Evolutionary conservation across 176 grass and related monocot species (phyloP).

Genomic region (Avena eriantha): DNA sequence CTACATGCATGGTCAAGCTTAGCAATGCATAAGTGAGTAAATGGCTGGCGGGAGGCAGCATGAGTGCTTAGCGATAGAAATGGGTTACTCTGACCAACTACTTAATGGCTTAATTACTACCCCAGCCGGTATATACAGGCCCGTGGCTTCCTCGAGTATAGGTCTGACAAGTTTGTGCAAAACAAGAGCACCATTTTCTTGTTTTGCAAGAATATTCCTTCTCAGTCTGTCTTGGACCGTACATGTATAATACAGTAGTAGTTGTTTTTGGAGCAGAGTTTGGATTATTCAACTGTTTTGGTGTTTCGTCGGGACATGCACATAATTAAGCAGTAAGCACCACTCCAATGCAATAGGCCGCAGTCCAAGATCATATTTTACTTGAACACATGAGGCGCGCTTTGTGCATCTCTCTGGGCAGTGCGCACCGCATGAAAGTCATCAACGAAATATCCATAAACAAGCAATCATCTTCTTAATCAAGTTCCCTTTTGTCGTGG

Average conservation of each 20-base stretch:
- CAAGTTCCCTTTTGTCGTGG: not conserved
- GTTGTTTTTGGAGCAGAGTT: too few relatives aligned
- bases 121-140: not conserved
- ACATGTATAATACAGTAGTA: not conserved
- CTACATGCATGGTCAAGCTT: too few relatives aligned
- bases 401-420: not conserved
- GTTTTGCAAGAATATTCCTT: not conserved
- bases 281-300: not conserved
- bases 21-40: not conserved
- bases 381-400: not conserved
- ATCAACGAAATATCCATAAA: constrained; percentile 45
- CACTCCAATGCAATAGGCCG: constrained; percentile 4
- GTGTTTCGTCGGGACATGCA: constrained; percentile 40
- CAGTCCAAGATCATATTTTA: not conserved
- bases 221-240: not conserved
- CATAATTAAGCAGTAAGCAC: constrained; percentile 33
- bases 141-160: not conserved
- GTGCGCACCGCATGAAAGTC: constrained; percentile 46
- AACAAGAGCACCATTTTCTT: not conserved
- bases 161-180: not conserved
- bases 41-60: not conserved
- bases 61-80: too few relatives aligned
- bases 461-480: constrained; percentile 13
- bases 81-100: too few relatives aligned
- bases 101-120: not conserved